Evolutionary conservation across 371 early-diverging fungal species (phyloP), one percentile per base, ranked within the genome.

Genomic region (Mucor mucedo): DNA sequence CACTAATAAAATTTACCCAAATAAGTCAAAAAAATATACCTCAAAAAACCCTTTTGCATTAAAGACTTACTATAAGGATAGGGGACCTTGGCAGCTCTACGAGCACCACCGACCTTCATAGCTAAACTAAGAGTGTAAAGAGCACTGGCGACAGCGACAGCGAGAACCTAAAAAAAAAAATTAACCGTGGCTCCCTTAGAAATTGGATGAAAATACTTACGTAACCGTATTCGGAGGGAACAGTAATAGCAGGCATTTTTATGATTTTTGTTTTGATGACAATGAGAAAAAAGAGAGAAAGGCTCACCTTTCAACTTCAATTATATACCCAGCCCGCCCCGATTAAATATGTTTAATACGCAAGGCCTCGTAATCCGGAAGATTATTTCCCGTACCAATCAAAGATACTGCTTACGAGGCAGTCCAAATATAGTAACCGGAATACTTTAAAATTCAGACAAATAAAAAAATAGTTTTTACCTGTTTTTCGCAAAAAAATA

Each of bases 171-270:
- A 54, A 0, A 7, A 38, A 2, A 52, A 52, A 29, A n/a, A 54
- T 21, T 9, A 10, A 55, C 14, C 55, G 4, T 9, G 32, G 7
- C 7, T 11, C 6, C 3, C 5, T 30, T 13, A 27, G 10, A 30
- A 30, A 28, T 10, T 4, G 21, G 21, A 50, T 14, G 29, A 9
- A 50, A 5, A 21, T n/a, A 69, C 79, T 45, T 77, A 83, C 85
- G 68, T 88, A 90, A 55, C 87, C 90, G 59, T 86, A 87, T 68
- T 87, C 84, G 35, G 76, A 72, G 64, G 84, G 73, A 49, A 89
- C 48, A 49, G 61, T 49, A 59, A 87, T 68, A 60, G 83, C 72
- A 49, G 58, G 55, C 85, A 84, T 66, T 42, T 45, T 57, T 16
- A 40, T 52, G 21, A 29, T 59, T 9, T 21, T 44, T 55, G 8